Conservation (phyloP, 2,329 filamentous ascomycete genomes). For the Colletotrichum aenigma region DNA sequence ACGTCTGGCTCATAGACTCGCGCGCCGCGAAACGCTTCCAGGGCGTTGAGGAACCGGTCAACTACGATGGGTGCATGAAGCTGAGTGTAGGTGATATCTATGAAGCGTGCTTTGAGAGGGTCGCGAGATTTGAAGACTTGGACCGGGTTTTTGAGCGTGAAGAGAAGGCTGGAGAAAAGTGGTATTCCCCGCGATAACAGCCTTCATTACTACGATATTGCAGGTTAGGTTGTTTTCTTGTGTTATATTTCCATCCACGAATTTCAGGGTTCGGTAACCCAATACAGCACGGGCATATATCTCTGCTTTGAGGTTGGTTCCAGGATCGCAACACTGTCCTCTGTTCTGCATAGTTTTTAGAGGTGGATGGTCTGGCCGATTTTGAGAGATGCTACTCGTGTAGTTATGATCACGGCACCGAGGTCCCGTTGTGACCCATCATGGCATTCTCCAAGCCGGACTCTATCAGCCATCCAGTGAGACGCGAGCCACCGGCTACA, state of each 20-base stretch:
- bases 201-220: background rate
- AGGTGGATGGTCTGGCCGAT: too few species aligned
- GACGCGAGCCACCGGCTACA: too few species aligned
- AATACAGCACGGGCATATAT: too few species aligned
- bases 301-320: rapidly evolving
- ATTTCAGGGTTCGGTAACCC: too few species aligned
- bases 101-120: background rate
- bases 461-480: too few species aligned
- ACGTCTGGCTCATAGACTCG: background rate
- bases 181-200: background rate
- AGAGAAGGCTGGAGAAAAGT: background rate
- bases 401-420: too few species aligned
- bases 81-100: background rate
- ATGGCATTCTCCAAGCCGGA: background rate
- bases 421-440: background rate
- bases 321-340: rapidly evolving
- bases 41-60: background rate
- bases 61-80: background rate
- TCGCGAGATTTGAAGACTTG: background rate
- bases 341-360: too few species aligned
- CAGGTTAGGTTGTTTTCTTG: too few species aligned
- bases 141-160: rapidly evolving
- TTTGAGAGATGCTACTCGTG: too few species aligned
- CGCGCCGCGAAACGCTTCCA: background rate
- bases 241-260: too few species aligned